These are phyloP conservation scores for Metarhizium sp. DNA, from an alignment of 2,329 filamentous ascomycete genomes.

Conservation along the genomic window DNA sequence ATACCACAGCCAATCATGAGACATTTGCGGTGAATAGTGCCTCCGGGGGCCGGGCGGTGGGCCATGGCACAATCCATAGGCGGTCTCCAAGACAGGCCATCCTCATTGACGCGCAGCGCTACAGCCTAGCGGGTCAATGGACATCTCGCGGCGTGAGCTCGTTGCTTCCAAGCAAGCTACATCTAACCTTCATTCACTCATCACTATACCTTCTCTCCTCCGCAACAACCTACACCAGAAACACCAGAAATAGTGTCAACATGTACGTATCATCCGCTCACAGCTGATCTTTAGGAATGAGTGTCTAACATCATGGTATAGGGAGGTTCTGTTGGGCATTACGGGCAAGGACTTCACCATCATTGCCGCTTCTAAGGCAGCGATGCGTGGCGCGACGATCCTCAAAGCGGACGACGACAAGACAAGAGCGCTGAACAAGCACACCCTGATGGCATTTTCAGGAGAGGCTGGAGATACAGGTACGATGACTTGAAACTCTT, in stretches of 20 bases:
- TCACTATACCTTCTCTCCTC: neutral
- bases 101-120: constrained; percentile 27
- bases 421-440: constrained; percentile 83
- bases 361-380: constrained; percentile 93
- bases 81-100: constrained; percentile 1
- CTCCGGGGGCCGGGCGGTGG: constrained; percentile 24
- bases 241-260: neutral
- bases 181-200: neutral
- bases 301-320: constrained; percentile 26
- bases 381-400: constrained; percentile 94
- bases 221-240: constrained; percentile 5
- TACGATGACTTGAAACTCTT: constrained; percentile 28
- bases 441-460: constrained; percentile 90
- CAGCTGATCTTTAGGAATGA: neutral
- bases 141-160: constrained; percentile 4
- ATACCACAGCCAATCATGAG: constrained; percentile 15
- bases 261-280: constrained; percentile 5
- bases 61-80: constrained; percentile 17
- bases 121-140: constrained; percentile 22
- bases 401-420: constrained; percentile 96
- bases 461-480: constrained; percentile 94
- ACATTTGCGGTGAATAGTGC: constrained; percentile 16
- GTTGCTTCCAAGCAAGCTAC: constrained; percentile 2
- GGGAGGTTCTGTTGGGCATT: constrained; percentile 97
- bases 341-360: constrained; percentile 99